These are phyloP conservation scores for Cyamopsis tetragonoloba DNA, from an alignment of 306 rosid species.

Conservation along the genomic window DNA sequence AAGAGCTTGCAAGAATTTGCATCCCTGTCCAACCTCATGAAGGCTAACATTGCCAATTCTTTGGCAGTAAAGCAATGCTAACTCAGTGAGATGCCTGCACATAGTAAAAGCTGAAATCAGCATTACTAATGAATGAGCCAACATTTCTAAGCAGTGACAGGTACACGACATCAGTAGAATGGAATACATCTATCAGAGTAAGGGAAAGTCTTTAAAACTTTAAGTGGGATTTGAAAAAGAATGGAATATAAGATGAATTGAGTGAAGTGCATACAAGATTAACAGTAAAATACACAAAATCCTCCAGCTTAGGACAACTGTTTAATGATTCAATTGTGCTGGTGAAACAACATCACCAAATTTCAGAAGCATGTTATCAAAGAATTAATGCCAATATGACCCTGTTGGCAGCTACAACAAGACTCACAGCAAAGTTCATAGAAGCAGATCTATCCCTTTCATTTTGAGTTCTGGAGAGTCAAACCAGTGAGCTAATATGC, in stretches of 20 bases:
- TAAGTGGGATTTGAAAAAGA: not conserved
- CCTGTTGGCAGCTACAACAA: not conserved
- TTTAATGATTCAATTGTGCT: not conserved
- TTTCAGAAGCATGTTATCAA: not conserved
- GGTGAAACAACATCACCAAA: not conserved
- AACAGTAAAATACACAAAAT: not conserved
- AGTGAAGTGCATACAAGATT: not conserved
- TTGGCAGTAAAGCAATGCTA: constrained; percentile 72
- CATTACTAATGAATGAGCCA: not conserved
- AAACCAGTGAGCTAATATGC: too few relatives aligned
- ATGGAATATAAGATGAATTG: not conserved
- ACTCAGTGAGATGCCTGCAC: constrained; percentile 62
- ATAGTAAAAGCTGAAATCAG: constrained; percentile 16
- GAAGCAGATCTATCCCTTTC: not conserved
- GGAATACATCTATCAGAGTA: not conserved
- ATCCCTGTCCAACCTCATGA: constrained; percentile 60
- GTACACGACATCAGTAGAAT: not conserved
- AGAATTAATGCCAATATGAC: not conserved
- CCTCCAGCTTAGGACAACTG: not conserved
- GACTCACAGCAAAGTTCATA: not conserved
- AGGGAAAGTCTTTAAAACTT: not conserved
- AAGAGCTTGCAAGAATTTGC: constrained; percentile 71
- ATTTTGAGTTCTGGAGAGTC: too few relatives aligned
- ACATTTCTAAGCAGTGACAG: not conserved
- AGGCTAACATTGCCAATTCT: constrained; percentile 64